A percentile compares a stretch with the other conserved stretches of the same genome.
Conservation (phyloP, 1,284 basidiomycete species). For the Ceratobasidium sp. region DNA sequence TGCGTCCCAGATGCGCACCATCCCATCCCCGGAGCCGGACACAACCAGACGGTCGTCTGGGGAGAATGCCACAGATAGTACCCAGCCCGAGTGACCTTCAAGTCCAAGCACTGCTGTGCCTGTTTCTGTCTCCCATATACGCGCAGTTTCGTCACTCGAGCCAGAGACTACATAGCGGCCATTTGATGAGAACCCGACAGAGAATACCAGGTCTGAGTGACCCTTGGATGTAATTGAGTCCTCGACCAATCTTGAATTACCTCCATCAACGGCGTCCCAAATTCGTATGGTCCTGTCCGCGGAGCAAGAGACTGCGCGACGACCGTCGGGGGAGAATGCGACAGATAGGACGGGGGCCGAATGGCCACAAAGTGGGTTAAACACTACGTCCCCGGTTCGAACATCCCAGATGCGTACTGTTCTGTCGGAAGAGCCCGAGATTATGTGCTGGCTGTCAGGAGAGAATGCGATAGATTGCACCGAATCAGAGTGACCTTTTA, state of each 20-base stretch:
- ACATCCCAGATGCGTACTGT: constrained; percentile 44
- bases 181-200: constrained; percentile 40
- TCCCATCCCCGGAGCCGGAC: constrained; percentile 18
- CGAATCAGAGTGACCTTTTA: constrained; percentile 2
- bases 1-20: constrained; percentile 38
- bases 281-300: constrained; percentile 32
- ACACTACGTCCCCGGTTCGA: not conserved
- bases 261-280: constrained; percentile 41
- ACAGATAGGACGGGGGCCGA: constrained; percentile 52
- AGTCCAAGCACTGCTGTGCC: not conserved
- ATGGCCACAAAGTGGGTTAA: constrained; percentile 55
- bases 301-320: constrained; percentile 33
- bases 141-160: constrained; percentile 20
- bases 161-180: constrained; percentile 22
- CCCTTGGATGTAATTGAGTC: not conserved
- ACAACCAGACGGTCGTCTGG: constrained; percentile 19
- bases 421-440: constrained; percentile 35
- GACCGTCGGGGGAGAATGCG: constrained; percentile 44
- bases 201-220: not conserved
- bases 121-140: constrained; percentile 23
- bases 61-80: constrained; percentile 19
- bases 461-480: constrained; percentile 56
- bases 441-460: constrained; percentile 49
- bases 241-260: not conserved
- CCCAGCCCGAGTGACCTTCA: constrained; percentile 24